phyloP scores from a whole-genome alignment of 208 protist species.

The Wallacemonas collosoma region DNA sequence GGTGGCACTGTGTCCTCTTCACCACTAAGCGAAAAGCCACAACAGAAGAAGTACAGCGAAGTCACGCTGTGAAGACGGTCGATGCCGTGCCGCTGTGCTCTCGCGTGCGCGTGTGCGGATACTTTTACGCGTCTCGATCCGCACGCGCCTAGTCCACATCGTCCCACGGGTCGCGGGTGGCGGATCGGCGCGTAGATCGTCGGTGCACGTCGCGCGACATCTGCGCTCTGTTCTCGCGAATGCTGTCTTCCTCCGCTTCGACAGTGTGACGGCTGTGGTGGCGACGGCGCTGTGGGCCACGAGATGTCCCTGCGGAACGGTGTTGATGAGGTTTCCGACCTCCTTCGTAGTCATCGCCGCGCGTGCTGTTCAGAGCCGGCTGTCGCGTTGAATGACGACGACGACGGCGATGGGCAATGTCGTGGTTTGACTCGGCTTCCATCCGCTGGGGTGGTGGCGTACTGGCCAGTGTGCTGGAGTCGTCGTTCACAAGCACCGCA shows the following conservation, averaged over 20 bases:
- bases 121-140: background rate
- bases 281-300: constrained; percentile 14
- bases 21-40: no score
- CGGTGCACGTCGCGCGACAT: background rate
- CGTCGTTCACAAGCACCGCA: background rate
- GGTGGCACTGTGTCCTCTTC: no score
- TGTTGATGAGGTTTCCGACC: background rate
- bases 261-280: constrained; percentile 7
- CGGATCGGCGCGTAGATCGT: constrained; percentile 16
- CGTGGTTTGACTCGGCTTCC: background rate
- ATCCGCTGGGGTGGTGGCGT: background rate
- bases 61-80: no score
- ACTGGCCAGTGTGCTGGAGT: constrained; percentile 1
- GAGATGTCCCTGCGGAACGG: background rate
- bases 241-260: constrained; percentile 4
- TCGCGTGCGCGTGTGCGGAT: background rate
- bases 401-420: background rate
- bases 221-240: constrained; percentile 12
- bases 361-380: background rate
- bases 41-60: no score
- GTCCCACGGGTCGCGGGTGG: constrained; percentile 30
- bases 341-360: background rate
- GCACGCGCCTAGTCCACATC: constrained; percentile 33
- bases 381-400: constrained; percentile 7
- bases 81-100: background rate